These are phyloP conservation scores for Panellus pusillus DNA, from an alignment of 768 basidiomycete species.

Conservation along the genomic window DNA sequence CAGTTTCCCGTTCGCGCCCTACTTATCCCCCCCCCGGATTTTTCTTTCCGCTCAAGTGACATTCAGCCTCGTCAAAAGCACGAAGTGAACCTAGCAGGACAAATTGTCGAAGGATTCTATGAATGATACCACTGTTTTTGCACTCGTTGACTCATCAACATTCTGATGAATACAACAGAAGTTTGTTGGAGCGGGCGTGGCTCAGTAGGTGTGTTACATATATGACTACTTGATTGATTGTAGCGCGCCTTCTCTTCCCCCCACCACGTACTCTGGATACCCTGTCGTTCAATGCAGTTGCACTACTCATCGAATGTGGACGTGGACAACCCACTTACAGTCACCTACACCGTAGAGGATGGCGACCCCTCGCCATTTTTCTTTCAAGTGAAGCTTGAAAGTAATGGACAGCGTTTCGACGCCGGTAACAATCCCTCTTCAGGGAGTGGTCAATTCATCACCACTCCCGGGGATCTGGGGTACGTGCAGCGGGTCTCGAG, in stretches of 20 bases:
- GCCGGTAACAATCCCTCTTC: neutral
- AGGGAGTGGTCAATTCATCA: slow-evolving; percentile 11
- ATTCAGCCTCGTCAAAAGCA: too few species aligned
- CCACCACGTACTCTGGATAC: neutral
- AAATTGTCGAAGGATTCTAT: too few species aligned
- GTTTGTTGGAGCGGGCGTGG: too few species aligned
- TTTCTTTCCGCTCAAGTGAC: too few species aligned
- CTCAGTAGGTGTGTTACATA: too few species aligned
- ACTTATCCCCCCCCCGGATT: too few species aligned
- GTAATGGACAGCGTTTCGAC: neutral
- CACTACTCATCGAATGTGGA: neutral
- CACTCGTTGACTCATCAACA: too few species aligned
- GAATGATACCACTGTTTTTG: too few species aligned
- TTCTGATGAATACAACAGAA: too few species aligned
- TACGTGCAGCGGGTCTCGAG: neutral
- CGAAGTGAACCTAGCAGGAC: too few species aligned
- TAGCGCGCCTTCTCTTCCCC: neutral
- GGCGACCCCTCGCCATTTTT: slow-evolving; percentile 14
- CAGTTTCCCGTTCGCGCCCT: too few species aligned
- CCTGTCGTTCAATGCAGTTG: slow-evolving; percentile 7
- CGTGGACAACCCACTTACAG: neutral
- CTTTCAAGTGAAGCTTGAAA: slow-evolving; percentile 6
- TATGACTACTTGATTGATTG: too few species aligned
- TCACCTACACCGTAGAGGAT: slow-evolving; percentile 9
- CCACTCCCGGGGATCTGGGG: slow-evolving; percentile 9